Evolutionary conservation across 768 basidiomycete genomes (phyloP), one percentile per base, ranked within the genome.

Genomic region (Pulveroboletus sp.): DNA sequence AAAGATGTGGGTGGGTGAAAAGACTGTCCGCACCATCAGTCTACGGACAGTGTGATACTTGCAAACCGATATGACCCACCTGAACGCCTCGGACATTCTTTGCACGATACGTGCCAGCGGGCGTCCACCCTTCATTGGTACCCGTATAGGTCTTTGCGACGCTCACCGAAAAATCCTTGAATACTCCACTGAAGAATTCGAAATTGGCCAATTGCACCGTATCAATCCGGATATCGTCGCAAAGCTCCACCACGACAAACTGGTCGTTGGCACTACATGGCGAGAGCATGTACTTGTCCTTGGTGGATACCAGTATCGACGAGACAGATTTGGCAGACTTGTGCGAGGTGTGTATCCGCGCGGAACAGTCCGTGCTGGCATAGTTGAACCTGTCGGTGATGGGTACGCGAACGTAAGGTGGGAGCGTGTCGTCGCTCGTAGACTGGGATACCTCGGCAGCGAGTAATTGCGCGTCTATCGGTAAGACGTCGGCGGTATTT

Each of bases 161-260:
- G 65, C 87, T 89, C 40, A 98, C 84, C 5, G 78, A 78, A 53
- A 98, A 87, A 47, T 95, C 91, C 68, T 89, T 88, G 74, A 98
- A 94, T 13, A 97, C 89, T 2, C 94, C 94, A 55, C 88, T 91
- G 70, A 97, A 99, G 72, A 97, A 98, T 72, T 99, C 95, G 63
- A 90, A 97, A 63, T 97, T 95, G 50, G 94, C 94, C 16, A 99
- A 72, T 65, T 97, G 94, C 38, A 98, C 85, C 1, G 93, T 95
- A 65, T 98, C 95, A 59, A 98, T 94, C 38, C 91, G 75, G 53
- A 99, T 93, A 65, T 98, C 97, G 56, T 98, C 95, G 71, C 97
- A 99, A 14, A 98, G 81, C 68, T 99, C 97, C 38, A 98, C 86
- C 29, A 97, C 84, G 29, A 98, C 87, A 68, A 85, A 97, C 56